These are phyloP conservation scores for Rosa persica DNA, from an alignment of 306 rosid species.

Conservation along the genomic window DNA sequence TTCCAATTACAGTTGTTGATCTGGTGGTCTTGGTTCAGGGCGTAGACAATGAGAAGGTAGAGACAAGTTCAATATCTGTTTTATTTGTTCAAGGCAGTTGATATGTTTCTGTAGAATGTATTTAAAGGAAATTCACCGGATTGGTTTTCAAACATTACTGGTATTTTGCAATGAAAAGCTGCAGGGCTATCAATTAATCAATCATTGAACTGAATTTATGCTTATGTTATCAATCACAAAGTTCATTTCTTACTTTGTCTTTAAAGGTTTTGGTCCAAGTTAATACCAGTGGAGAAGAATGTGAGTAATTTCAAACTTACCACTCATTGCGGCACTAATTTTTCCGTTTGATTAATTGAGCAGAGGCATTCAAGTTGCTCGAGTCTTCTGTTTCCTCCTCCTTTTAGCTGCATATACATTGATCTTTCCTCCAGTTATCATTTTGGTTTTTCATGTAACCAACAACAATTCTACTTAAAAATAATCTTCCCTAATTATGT, in stretches of 20 bases:
- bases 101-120: too few species aligned
- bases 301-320: too few species aligned
- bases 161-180: neutral
- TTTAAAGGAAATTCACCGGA: conserved; percentile 16
- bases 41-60: conserved; percentile 85
- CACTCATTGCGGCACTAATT: too few species aligned
- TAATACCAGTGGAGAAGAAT: conserved; percentile 90
- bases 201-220: neutral
- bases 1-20: too few species aligned
- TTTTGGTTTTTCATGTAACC: neutral
- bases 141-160: neutral
- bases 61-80: conserved; percentile 27
- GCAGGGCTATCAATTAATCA: too few species aligned
- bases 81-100: too few species aligned
- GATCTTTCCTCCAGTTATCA: neutral
- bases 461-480: neutral
- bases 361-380: too few species aligned
- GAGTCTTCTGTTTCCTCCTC: neutral
- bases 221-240: conserved; percentile 1
- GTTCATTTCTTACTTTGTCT: conserved; percentile 25
- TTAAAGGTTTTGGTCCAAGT: conserved; percentile 80
- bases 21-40: conserved; percentile 94
- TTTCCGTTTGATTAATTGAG: too few species aligned
- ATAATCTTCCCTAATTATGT: neutral
- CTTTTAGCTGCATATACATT: neutral